Percentiles rank a stretch among this genome's conserved stretches.
These are phyloP conservation scores for Lasiodiplodia citricola DNA, from an alignment of 2,329 filamentous ascomycete species.

Conservation along the genomic window DNA sequence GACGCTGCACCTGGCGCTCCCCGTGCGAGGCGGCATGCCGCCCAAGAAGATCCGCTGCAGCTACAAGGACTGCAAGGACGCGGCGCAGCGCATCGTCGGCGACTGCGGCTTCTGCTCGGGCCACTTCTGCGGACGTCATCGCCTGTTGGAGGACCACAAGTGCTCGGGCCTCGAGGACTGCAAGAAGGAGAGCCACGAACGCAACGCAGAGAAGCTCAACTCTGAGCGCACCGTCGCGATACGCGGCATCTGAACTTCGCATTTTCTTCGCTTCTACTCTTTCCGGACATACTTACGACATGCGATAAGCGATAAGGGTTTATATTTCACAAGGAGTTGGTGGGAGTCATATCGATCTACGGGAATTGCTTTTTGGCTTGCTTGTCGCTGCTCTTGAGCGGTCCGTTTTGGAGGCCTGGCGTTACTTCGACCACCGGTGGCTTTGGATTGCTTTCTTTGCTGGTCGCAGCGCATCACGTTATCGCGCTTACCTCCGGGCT, in stretches of 20 bases:
- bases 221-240: conserved; percentile 92
- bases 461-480: conserved; percentile 9
- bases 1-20: conserved; percentile 61
- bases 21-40: conserved; percentile 62
- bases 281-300: conserved; percentile 23
- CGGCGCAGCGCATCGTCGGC: conserved; percentile 90
- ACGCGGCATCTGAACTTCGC: conserved; percentile 72
- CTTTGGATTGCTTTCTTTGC: conserved; percentile 25
- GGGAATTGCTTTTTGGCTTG: conserved; percentile 15
- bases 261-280: neutral
- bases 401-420: conserved; percentile 23
- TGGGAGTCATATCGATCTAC: conserved; percentile 8
- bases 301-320: conserved; percentile 20
- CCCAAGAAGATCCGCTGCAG: conserved; percentile 83
- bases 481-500: conserved; percentile 11
- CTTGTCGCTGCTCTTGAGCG: conserved; percentile 25
- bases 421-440: conserved; percentile 21
- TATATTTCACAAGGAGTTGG: conserved; percentile 18
- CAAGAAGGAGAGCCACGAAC: conserved; percentile 95
- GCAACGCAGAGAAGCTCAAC: conserved; percentile 91
- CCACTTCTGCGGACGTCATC: conserved; percentile 93
- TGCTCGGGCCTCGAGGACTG: conserved; percentile 93
- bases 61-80: conserved; percentile 86
- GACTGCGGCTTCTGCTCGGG: conserved; percentile 95
- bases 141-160: conserved; percentile 91